Evolutionary conservation across 2,329 filamentous ascomycete species (phyloP), one percentile per base, ranked within the genome.

Genomic region (Colletotrichum eleusines): DNA sequence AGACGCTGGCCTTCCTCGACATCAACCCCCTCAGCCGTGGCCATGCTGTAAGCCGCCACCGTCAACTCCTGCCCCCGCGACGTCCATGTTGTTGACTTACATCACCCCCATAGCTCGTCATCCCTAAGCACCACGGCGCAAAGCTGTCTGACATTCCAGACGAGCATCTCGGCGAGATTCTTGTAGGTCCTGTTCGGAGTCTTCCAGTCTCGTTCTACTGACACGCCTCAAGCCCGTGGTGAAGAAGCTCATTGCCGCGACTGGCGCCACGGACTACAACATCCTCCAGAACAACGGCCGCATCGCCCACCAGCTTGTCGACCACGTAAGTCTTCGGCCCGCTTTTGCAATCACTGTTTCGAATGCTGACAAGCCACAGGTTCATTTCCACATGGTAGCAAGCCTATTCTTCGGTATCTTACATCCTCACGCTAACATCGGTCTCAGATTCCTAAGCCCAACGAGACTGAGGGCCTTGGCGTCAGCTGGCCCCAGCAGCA

Each of bases 111-210:
- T 50, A 97, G 95, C 94, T 99, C 78, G 92, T 99, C 72, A 97
- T 99, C 75, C 96, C 96, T 74, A 99, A 99, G 84, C 88, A 90
- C 83, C 96, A 99, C 83, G 96, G 95, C 79, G 92, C 88, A 72
- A 98, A 98, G 84, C 89, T 99, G 33, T 88, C 90, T 72, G 95
- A 98, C 80, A 95, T 99, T 71, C 95, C 96, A 23, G 96, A 98
- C 80, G 94, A 97, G 65, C 86, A 93, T 75, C 87, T 99, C 66
- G 80, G 83, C 62, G 96, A 98, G 82, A 87, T 99, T 71, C 84
- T 99, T 81, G 92, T 93, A 84, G 74, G 87, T 75, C 28, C 38
- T n/a, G 16, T 35, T 33, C 20, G 16, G 23, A 40, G 7, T 65
- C 23, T 18, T 42, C 12, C 46, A n/a, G 16, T 6, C 23, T 20